Percentiles rank a stretch among this genome's conserved stretches.
Conservation (phyloP, 1,139 yeast species). For the Debaryomyces nepalensis region DNA sequence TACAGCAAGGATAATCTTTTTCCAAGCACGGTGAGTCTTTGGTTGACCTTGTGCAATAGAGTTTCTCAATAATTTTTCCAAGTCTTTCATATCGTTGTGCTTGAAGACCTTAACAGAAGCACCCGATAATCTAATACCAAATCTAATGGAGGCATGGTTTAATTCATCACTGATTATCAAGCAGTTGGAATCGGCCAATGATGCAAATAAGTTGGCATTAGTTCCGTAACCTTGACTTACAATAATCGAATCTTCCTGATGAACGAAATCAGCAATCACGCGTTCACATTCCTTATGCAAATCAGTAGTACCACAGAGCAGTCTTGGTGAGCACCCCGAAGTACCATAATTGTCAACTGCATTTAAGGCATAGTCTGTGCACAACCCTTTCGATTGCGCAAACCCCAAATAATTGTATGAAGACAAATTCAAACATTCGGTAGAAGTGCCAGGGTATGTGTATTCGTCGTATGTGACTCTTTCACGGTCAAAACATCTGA, state of each 20-base stretch:
- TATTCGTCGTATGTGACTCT: slow-evolving; percentile 65
- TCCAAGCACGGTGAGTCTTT: slow-evolving; percentile 96
- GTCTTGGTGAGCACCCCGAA: slow-evolving; percentile 78
- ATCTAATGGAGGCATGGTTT: slow-evolving; percentile 94
- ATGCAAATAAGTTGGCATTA: slow-evolving; percentile 86
- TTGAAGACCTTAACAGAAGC: slow-evolving; percentile 91
- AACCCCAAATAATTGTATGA: slow-evolving; percentile 95
- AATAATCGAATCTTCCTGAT: slow-evolving; percentile 85
- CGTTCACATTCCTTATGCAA: slow-evolving; percentile 76
- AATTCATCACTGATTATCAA: slow-evolving; percentile 91
- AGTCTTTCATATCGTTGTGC: slow-evolving; percentile 84
- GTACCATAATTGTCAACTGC: slow-evolving; percentile 72
- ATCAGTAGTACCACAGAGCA: slow-evolving; percentile 74
- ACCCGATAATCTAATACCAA: slow-evolving; percentile 91
- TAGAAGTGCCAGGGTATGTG: slow-evolving; percentile 72
- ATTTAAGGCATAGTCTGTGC: slow-evolving; percentile 79
- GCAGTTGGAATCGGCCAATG: slow-evolving; percentile 84
- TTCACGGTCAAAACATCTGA: slow-evolving; percentile 77
- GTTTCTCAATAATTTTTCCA: slow-evolving; percentile 81
- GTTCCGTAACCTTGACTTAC: slow-evolving; percentile 97
- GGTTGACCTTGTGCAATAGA: slow-evolving; percentile 97
- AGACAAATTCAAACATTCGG: slow-evolving; percentile 82
- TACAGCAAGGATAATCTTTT: slow-evolving; percentile 86
- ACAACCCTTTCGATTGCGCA: slow-evolving; percentile 91
- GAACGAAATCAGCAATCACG: slow-evolving; percentile 82